phyloP scores from a whole-genome alignment of 352 stramenopile genomes.

The Pythium utonaiense region DNA sequence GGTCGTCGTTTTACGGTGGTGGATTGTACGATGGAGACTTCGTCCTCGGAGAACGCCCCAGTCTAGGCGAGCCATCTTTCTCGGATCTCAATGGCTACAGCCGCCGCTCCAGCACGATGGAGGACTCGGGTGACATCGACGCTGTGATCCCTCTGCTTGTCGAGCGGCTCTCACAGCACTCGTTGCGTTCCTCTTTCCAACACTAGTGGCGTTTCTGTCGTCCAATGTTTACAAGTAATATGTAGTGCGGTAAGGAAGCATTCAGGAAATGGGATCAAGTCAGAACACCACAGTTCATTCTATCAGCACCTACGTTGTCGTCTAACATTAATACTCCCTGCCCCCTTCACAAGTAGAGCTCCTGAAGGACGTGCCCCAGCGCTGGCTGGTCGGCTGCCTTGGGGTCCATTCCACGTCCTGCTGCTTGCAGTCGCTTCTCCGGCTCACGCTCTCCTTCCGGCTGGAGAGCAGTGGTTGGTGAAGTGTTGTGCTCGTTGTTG shows the following conservation, averaged over 20 bases:
- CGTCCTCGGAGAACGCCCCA: constrained; percentile 3
- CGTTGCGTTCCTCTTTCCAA: constrained; percentile 17
- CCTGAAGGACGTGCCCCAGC: constrained; percentile 18
- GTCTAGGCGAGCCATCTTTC: constrained; percentile 1
- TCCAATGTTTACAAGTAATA: not conserved
- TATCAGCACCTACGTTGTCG: not conserved
- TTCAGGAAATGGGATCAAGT: not conserved
- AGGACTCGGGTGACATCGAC: constrained; percentile 23
- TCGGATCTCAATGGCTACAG: constrained; percentile 1
- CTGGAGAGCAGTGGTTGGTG: not conserved
- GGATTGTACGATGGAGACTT: not conserved
- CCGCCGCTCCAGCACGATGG: constrained; percentile 10
- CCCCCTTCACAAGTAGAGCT: constrained; percentile 23
- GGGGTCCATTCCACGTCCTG: not conserved
- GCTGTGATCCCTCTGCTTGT: constrained; percentile 26
- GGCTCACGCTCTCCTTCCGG: constrained; percentile 16
- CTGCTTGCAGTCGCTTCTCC: not conserved
- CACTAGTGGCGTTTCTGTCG: constrained; percentile 4
- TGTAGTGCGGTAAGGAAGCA: not conserved
- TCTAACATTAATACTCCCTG: not conserved
- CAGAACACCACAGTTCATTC: not conserved
- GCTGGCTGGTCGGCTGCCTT: constrained; percentile 3
- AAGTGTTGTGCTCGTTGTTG: constrained; percentile 14
- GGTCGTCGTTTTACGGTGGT: constrained; percentile 17
- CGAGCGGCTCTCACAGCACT: constrained; percentile 31